Conservation (phyloP, 176 grass and related monocot genomes). For the Carex cristatella region DNA sequence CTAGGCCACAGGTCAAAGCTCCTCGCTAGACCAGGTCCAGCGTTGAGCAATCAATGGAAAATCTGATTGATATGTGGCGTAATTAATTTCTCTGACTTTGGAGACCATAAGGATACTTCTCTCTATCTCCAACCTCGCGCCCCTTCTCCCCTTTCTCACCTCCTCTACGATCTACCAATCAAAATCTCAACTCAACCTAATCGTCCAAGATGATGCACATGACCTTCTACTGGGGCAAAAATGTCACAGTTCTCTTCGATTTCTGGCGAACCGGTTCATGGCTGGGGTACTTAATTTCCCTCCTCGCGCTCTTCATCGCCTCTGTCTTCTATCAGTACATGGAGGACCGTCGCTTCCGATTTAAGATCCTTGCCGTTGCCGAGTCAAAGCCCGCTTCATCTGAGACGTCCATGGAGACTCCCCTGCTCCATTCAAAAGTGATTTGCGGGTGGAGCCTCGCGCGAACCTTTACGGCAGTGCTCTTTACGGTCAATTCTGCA, state of each 20-base stretch:
- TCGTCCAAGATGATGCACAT: slow-evolving; percentile 87
- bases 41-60: background rate
- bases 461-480: slow-evolving; percentile 33
- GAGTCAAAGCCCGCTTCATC: slow-evolving; percentile 26
- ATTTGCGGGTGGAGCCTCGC: slow-evolving; percentile 1
- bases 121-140: background rate
- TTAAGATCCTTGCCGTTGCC: slow-evolving; percentile 43
- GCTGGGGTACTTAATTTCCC: slow-evolving; percentile 65
- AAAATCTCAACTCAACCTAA: background rate
- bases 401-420: slow-evolving; percentile 25
- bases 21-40: background rate
- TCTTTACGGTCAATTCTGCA: slow-evolving; percentile 80
- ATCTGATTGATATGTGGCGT: background rate
- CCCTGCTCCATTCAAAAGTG: background rate
- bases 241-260: slow-evolving; percentile 84
- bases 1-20: background rate
- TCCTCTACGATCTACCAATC: background rate
- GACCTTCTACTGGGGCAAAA: slow-evolving; percentile 99
- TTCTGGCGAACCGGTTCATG: slow-evolving; percentile 70
- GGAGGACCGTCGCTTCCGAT: slow-evolving; percentile 68
- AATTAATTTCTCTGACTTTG: background rate
- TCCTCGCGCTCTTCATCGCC: slow-evolving; percentile 58
- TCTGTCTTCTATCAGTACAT: slow-evolving; percentile 96
- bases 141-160: background rate
- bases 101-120: background rate